A percentile compares a stretch with the other conserved stretches of the same genome.
These are phyloP conservation scores for Podaxis sp. DNA, from an alignment of 768 basidiomycete genomes.

Conservation along the genomic window DNA sequence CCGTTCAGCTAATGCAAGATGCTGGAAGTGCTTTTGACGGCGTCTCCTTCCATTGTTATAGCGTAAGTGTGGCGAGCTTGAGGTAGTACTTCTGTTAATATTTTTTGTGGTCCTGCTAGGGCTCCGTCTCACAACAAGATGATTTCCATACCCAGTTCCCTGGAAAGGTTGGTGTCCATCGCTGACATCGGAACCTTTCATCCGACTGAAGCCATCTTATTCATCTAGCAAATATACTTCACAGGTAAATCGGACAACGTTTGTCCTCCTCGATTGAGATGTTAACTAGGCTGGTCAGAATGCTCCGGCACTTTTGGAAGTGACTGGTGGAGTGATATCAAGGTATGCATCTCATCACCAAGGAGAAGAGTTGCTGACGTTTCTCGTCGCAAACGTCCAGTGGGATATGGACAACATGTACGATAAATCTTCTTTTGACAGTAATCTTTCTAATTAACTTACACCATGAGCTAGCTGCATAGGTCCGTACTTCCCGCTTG, in stretches of 20 bases:
- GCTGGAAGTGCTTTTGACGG: slow-evolving; percentile 53
- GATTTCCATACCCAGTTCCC: slow-evolving; percentile 51
- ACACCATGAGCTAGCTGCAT: slow-evolving; percentile 15
- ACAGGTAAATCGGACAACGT: slow-evolving; percentile 24
- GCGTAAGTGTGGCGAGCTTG: slow-evolving; percentile 16
- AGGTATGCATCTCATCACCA: slow-evolving; percentile 33
- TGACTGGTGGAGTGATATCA: slow-evolving; percentile 76
- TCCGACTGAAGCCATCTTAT: slow-evolving; percentile 1
- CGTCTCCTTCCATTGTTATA: slow-evolving; percentile 69
- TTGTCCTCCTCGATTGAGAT: neutral
- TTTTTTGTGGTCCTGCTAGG: slow-evolving; percentile 19
- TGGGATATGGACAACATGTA: slow-evolving; percentile 66
- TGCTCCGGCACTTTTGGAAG: slow-evolving; percentile 57
- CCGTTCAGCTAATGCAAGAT: slow-evolving; percentile 56
- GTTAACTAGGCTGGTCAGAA: slow-evolving; percentile 29
- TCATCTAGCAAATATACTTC: slow-evolving; percentile 39
- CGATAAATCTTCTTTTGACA: slow-evolving; percentile 14
- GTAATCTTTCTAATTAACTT: neutral
- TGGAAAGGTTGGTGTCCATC: slow-evolving; percentile 33
- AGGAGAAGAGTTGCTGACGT: neutral
- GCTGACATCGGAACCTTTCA: neutral
- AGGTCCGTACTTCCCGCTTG: slow-evolving; percentile 14
- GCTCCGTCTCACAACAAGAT: slow-evolving; percentile 45
- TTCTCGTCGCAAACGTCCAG: slow-evolving; percentile 22
- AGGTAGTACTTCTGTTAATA: neutral